Evolutionary conservation across 805 yeast genomes (phyloP), one percentile per base, ranked within the genome.

Genomic region (Candida manassasensis): DNA sequence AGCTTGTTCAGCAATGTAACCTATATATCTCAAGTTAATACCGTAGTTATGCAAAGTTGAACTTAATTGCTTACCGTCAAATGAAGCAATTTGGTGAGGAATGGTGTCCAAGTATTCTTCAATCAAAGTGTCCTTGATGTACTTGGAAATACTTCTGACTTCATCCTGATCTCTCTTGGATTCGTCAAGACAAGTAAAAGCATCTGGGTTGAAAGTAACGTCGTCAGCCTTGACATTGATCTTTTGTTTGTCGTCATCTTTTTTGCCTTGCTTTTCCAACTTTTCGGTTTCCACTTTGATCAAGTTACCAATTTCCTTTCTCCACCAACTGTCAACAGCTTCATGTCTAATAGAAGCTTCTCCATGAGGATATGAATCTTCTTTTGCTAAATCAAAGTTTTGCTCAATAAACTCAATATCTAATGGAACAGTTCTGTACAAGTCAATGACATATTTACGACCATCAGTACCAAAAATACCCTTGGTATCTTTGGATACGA

Each of bases 291-390:
- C 77, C 1, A 53, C 61, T 40, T 70, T 70, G 42, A 79, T 55
- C 31, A 67, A 66, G 14, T 63, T 67, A 11, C 83, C 74, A 3
- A 83, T 72, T 52, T 81, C 77, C 40, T 77, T 59, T 52, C 75
- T 75, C 81, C 93, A 86, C 96, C 96, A 90, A 48, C 80, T 85
- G 47, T 81, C 90, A 32, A 90, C 77, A 12, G 96, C 93, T 62
- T 90, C 97, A 44, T 79, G 79, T 63, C 97, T 80, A 29, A 90
- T 52, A 17, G 84, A 73, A 10, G 84, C 70, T 59, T 87, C 85
- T 44, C 77, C 75, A 53, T 87, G 96, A 12, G 96, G 96, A 54
- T 88, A 89, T 4, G 64, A 59, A 24, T 52, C 50, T n/a, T 57
- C 69, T 13, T 27, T 37, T 4, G 55, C 42, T 2, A 57, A 62